Evolutionary conservation across 2,329 filamentous ascomycete species (phyloP), one percentile per base, ranked within the genome.

Genomic region (Nothophoma quercina): DNA sequence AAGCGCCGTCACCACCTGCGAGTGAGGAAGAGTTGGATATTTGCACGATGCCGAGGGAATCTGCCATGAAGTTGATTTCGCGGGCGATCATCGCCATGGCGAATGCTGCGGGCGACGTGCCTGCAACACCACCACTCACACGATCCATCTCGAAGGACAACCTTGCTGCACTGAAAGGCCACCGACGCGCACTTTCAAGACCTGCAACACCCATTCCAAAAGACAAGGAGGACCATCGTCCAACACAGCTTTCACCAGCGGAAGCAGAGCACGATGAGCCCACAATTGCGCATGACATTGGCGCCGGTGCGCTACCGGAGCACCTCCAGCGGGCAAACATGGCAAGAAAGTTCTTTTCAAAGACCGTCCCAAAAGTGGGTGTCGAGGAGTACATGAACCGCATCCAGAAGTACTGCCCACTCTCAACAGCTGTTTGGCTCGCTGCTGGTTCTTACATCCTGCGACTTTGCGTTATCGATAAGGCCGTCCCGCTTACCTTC

Each of bases 371-470:
- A 16, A 88, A 89, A 9, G 93, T 98, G 60, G 83, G 86, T 28
- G 82, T 97, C 38, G 85, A 88, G 67, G 89, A 95, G 59, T 99
- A 98, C 70, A 83, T 98, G 19, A 81, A 87, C 65, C 89, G 93
- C 13, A 85, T 98, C 52, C 93, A 98, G 76, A 86, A 86, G 51
- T 97, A 89, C 77, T 98, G 93, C 68, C 93, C 95, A 3, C 92
- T 96, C 85, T 96, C 90, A 57, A 92, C 93, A 0, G 93, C 88
- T 19, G 93, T 98, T 8, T 97, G 96, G 76, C 86, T 99, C 21
- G 91, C 93, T 1, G 88, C 93, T 4, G 92, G 90, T 38, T 81
- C 89, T 7, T 98, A 96, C 77, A 93, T 97, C 60, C 88, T 93
- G 69, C 86, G 88, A 19, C 81, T 98, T 33, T 86, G 93, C 10